Base-by-base conservation (phyloP, 1,139 yeast species). In the Yamadazyma oceani region DNA sequence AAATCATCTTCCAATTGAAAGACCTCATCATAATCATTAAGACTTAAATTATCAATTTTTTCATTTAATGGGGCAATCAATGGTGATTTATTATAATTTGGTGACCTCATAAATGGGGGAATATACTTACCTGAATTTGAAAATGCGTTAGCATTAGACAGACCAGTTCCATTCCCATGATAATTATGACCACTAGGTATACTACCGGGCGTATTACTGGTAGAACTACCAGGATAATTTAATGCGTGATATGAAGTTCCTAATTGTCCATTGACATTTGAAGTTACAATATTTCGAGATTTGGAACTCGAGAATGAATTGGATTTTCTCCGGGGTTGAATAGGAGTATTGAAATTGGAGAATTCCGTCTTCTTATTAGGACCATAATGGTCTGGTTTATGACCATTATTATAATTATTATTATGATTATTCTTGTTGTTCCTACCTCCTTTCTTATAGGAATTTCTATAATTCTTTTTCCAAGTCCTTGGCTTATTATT, bases 1-100 rank as follows among this genome's bases (percentile, higher is more conserved):
- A 63, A 65, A 48, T 70, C 76, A 37, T 63, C 75, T 47, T 71
- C 77, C 42, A 71, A 60, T 35, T 69, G 73, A 48, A 71, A 71
- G 6, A 71, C 75, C 41, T 66, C 76, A 38, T 67, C 74, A 38
- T 58, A 58, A 39, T 59, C 64, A 31, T 52, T 51, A 37, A 69
- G 56, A 17, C 53, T 54, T 42, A 71, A 51, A 36, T 58, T 53
- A 34, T 66, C 75, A 36, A 71, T 58, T 26, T 65, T 68, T 44
- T 69, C 75, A n/a, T 58, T 49, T 34, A 68, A 54, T 9, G 72
- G 69, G 8, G 54, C 63, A 31, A 65, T 50, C 9, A 55, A 55
- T 4, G 74, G 72, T 4, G 73, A 65, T 42, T 56, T 60, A 26
- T 48, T 49, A 38, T 54, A 57, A 24, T 49, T 53, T 1, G 75